Conservation (phyloP, 2,329 filamentous ascomycete genomes). For the Colletotrichum higginsianum region DNA sequence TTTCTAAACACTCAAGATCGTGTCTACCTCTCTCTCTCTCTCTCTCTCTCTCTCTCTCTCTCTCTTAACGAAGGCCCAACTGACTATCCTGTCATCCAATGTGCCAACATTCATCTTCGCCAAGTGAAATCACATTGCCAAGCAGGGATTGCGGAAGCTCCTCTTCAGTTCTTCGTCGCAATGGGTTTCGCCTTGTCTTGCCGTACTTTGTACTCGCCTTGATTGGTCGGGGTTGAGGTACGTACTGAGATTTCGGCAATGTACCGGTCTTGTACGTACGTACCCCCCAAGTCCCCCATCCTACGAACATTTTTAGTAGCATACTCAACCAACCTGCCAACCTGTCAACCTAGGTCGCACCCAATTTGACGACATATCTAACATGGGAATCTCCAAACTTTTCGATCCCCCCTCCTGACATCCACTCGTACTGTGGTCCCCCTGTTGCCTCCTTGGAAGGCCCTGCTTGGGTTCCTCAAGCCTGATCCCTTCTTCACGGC, state of each 20-base stretch:
- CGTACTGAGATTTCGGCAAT: not conserved
- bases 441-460: not conserved
- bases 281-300: not conserved
- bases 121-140: not conserved
- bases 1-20: not conserved
- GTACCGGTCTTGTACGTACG: not conserved
- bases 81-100: no score
- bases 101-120: not conserved
- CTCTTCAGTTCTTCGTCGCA: not conserved
- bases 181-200: not conserved
- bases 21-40: not conserved
- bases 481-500: conserved; percentile 1
- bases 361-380: conserved; percentile 32
- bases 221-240: not conserved
- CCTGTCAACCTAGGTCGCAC: not conserved
- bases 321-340: not conserved
- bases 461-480: not conserved
- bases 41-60: not conserved
- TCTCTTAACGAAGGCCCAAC: no score
- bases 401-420: conserved; percentile 13
- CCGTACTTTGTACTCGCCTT: not conserved
- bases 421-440: conserved; percentile 23
- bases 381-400: conserved; percentile 43
- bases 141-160: not conserved
- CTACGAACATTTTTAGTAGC: conserved; percentile 3